Evolutionary conservation across 169 alveolate species (phyloP).

Genomic region (Plasmodium billcollinsi): DNA sequence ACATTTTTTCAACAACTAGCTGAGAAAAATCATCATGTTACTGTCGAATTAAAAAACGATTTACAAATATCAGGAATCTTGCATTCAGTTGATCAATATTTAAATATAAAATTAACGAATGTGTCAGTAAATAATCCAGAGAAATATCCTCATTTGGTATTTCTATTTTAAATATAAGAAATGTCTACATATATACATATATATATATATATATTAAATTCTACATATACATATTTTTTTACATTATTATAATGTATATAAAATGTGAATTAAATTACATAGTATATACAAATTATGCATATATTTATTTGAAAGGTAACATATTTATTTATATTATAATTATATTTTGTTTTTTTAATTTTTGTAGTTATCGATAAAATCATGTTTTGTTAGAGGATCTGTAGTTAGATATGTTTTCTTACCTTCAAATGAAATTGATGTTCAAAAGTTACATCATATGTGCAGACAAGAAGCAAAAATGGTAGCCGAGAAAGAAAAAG

Average conservation of each 20-base stretch:
- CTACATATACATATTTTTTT: not conserved
- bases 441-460: conserved; percentile 92
- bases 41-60: conserved; percentile 95
- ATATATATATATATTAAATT: not conserved
- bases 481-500: conserved; percentile 77
- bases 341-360: conserved; percentile 4
- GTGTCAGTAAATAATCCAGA: conserved; percentile 93
- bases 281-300: not conserved
- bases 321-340: not conserved
- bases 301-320: not conserved
- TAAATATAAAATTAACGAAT: conserved; percentile 93
- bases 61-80: conserved; percentile 93
- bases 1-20: conserved; percentile 93
- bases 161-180: not conserved
- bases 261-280: not conserved
- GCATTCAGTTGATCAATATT: conserved; percentile 93
- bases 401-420: conserved; percentile 95
- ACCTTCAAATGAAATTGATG: conserved; percentile 91
- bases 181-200: not conserved
- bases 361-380: conserved; percentile 89
- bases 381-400: conserved; percentile 96
- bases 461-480: conserved; percentile 90
- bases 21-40: conserved; percentile 91
- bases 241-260: not conserved
- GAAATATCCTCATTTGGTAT: conserved; percentile 92